Evolutionary conservation across 768 basidiomycete genomes (phyloP).

Genomic region (Asterophora parasitica): DNA sequence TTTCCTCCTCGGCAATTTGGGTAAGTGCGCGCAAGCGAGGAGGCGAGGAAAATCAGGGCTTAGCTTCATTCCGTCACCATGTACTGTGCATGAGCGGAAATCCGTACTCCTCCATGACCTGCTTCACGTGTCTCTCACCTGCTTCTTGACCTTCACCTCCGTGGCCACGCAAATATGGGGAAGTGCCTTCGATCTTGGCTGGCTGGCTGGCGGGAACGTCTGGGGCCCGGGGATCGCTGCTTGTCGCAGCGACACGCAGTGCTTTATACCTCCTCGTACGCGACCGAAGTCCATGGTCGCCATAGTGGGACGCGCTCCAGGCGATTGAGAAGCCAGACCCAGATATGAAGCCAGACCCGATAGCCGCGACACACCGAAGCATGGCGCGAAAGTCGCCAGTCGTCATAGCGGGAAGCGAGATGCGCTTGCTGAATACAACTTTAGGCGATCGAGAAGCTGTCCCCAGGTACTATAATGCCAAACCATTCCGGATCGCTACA

Average conservation of each 20-base stretch:
- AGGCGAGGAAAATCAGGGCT: conserved; percentile 1
- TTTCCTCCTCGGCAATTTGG: conserved; percentile 1
- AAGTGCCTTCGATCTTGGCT: too few species aligned
- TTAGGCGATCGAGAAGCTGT: not conserved
- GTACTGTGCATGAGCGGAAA: not conserved
- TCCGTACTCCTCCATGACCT: too few species aligned
- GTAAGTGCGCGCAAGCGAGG: not conserved
- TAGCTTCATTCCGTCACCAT: not conserved
- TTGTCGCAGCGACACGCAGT: not conserved
- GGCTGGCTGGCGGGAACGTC: too few species aligned
- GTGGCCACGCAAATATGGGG: too few species aligned
- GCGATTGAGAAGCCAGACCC: not conserved
- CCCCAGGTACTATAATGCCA: too few species aligned
- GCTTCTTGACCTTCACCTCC: too few species aligned
- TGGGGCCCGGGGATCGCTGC: not conserved
- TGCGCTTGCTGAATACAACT: not conserved
- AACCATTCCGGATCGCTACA: not conserved
- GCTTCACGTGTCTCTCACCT: too few species aligned
- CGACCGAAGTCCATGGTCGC: not conserved
- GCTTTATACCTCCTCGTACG: not conserved
- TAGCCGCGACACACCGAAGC: too few species aligned
- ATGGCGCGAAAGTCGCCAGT: too few species aligned
- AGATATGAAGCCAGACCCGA: not conserved
- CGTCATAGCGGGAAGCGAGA: too few species aligned
- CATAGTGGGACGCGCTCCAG: too few species aligned